Evolutionary conservation across 2,329 filamentous ascomycete genomes (phyloP).

Genomic region (Ascochyta koolunga): DNA sequence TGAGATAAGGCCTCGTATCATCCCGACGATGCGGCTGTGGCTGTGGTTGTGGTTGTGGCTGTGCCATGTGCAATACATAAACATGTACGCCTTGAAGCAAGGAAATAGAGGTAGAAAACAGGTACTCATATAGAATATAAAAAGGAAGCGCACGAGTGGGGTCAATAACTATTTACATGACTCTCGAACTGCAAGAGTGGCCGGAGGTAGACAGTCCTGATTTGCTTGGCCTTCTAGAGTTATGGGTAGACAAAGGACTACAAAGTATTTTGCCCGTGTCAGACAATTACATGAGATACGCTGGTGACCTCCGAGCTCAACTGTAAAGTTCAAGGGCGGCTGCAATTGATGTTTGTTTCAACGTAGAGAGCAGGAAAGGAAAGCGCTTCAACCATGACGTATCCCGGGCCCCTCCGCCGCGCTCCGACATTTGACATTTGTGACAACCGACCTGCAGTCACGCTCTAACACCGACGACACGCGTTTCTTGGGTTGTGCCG

Average conservation of each 20-base stretch:
- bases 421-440: slow-evolving; percentile 27
- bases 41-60: slow-evolving; percentile 34
- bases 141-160: no score
- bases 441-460: slow-evolving; percentile 24
- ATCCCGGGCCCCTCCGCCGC: slow-evolving; percentile 20
- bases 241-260: no score
- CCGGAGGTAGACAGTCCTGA: no score
- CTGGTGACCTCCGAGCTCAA: no score
- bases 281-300: no score
- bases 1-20: slow-evolving; percentile 19
- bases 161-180: not conserved
- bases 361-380: not conserved
- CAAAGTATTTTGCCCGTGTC: no score
- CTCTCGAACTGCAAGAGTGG: no score
- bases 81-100: not conserved
- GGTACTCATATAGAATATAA: no score
- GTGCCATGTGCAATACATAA: slow-evolving; percentile 2
- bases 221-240: no score
- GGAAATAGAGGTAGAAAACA: not conserved
- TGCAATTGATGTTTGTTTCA: no score
- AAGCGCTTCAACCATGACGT: slow-evolving; percentile 8
- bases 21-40: slow-evolving; percentile 17
- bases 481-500: slow-evolving; percentile 41
- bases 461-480: slow-evolving; percentile 34
- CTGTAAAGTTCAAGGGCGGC: no score